phyloP scores from a whole-genome alignment of 225 moss, liverwort and hornwort genomes.

The Ulota crispa region DNA sequence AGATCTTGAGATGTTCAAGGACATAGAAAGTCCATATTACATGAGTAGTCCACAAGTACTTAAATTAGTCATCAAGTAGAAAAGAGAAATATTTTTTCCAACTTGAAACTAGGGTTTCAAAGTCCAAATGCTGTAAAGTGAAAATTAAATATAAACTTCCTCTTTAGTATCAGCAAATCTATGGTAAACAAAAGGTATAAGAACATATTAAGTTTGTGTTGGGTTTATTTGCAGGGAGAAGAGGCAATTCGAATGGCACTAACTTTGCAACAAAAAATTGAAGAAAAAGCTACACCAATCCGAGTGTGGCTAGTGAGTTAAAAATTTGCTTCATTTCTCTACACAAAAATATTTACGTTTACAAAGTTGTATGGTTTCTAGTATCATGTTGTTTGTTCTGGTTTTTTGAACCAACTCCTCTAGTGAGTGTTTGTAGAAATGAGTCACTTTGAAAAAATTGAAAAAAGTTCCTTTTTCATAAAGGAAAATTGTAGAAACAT shows the following conservation, averaged over 20 bases:
- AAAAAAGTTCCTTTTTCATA: fast-evolving
- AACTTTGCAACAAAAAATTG: conserved; percentile 34
- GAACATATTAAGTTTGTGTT: too few species aligned
- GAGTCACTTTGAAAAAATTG: fast-evolving
- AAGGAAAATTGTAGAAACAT: fast-evolving
- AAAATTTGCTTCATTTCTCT: neutral
- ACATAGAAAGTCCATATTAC: too few species aligned
- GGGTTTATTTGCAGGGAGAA: conserved; percentile 32
- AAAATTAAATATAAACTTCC: too few species aligned
- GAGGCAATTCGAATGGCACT: conserved; percentile 34
- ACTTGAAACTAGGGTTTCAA: neutral
- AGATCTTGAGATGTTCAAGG: too few species aligned
- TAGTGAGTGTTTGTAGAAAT: neutral
- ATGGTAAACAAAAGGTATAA: neutral
- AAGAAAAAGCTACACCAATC: conserved; percentile 42
- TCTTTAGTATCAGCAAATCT: neutral
- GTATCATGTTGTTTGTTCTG: neutral
- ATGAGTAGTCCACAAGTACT: too few species aligned
- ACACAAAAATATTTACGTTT: neutral
- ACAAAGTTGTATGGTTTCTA: neutral
- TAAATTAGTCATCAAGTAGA: neutral
- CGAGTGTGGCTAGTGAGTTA: conserved; percentile 39
- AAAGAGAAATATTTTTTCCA: neutral
- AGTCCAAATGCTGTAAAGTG: too few species aligned
- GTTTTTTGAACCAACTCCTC: neutral